These are phyloP conservation scores for Lachancea sp. DNA, from an alignment of 805 yeast species.

Conservation along the genomic window DNA sequence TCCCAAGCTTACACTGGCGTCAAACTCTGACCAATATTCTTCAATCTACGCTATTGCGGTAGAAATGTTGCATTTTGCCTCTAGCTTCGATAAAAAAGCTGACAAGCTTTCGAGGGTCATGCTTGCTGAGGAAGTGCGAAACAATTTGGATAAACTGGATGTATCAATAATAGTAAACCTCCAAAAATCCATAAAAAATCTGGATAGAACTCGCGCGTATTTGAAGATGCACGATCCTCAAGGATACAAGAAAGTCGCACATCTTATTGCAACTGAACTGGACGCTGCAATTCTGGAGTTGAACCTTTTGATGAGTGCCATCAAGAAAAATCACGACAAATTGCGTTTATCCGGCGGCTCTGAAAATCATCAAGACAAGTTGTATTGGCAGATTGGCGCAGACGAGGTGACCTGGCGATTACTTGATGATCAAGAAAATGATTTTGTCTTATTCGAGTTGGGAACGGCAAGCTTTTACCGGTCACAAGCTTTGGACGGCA, in stretches of 20 bases:
- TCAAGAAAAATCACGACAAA: slow-evolving; percentile 31
- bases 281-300: slow-evolving; percentile 35
- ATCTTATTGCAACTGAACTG: slow-evolving; percentile 34
- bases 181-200: slow-evolving; percentile 41
- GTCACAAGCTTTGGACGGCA: slow-evolving; percentile 46
- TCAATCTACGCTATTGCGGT: slow-evolving; percentile 45
- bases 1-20: slow-evolving; percentile 46
- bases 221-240: slow-evolving; percentile 34
- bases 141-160: slow-evolving; percentile 28
- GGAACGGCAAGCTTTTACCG: slow-evolving; percentile 43
- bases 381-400: slow-evolving; percentile 46
- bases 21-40: slow-evolving; percentile 52
- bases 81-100: slow-evolving; percentile 36
- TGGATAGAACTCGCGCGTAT: slow-evolving; percentile 35
- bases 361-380: slow-evolving; percentile 15
- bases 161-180: slow-evolving; percentile 45
- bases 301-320: slow-evolving; percentile 39
- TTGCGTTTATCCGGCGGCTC: slow-evolving; percentile 21
- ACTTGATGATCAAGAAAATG: slow-evolving; percentile 40
- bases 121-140: slow-evolving; percentile 47
- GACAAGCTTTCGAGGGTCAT: slow-evolving; percentile 45
- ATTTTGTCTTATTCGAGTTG: slow-evolving; percentile 49
- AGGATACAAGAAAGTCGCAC: slow-evolving; percentile 33
- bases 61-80: slow-evolving; percentile 36
- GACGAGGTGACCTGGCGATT: slow-evolving; percentile 57